Evolutionary conservation across 2,329 filamentous ascomycete species (phyloP).

Genomic region (Cercospora brassicicola): DNA sequence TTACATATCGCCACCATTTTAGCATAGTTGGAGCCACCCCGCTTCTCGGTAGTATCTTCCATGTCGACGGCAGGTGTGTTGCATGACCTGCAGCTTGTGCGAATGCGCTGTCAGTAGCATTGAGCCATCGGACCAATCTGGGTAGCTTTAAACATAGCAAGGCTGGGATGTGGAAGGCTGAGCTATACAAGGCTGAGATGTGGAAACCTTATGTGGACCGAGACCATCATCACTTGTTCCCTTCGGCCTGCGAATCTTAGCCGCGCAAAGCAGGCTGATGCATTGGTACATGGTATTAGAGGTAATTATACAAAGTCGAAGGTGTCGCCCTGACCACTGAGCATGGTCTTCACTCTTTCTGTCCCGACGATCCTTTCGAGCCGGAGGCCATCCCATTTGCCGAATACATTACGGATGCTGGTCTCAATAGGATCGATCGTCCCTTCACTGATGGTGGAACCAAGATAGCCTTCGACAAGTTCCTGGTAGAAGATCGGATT

Average conservation of each 20-base stretch:
- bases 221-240: not conserved
- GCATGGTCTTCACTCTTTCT: conserved; percentile 77
- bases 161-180: not conserved
- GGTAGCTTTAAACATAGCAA: not conserved
- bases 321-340: conserved; percentile 69
- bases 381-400: conserved; percentile 84
- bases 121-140: not conserved
- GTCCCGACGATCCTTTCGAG: conserved; percentile 85
- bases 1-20: too few relatives aligned
- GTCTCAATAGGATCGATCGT: conserved; percentile 54
- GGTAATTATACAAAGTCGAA: conserved; percentile 81
- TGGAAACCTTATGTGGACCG: not conserved
- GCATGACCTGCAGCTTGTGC: not conserved
- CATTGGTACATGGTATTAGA: not conserved
- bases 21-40: not conserved
- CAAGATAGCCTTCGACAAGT: conserved; percentile 68
- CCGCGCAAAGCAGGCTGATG: not conserved
- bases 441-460: conserved; percentile 56
- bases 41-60: not conserved
- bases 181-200: not conserved
- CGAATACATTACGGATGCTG: conserved; percentile 66
- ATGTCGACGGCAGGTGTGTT: not conserved
- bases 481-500: conserved; percentile 81
- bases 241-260: not conserved
- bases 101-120: not conserved